Conservation (phyloP, 352 stramenopile species). For the Pythium aphanidermatum region DNA sequence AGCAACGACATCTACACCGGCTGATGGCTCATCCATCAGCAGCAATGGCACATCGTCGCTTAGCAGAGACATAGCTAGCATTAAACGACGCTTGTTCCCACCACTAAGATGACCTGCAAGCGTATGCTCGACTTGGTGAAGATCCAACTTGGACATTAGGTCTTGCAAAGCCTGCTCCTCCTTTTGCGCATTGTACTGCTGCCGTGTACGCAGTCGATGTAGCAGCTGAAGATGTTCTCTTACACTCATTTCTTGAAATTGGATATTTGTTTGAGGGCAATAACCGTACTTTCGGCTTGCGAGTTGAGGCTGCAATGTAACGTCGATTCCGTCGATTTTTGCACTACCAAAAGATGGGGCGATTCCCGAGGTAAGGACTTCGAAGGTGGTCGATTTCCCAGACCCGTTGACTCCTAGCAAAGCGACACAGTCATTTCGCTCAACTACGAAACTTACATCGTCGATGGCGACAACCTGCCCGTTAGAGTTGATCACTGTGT, state of each 20-base stretch:
- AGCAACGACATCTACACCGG: conserved; percentile 74
- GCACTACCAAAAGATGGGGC: conserved; percentile 59
- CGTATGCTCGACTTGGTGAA: conserved; percentile 58
- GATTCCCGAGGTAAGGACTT: conserved; percentile 91
- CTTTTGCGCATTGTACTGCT: conserved; percentile 13
- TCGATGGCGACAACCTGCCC: conserved; percentile 64
- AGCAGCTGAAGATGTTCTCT: conserved; percentile 75
- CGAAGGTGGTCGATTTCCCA: conserved; percentile 97
- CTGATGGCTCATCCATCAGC: conserved; percentile 76
- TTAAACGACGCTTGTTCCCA: conserved; percentile 76
- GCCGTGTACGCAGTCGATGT: conserved; percentile 39
- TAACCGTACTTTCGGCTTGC: conserved; percentile 66
- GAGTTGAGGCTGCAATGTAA: conserved; percentile 43
- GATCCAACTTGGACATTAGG: conserved; percentile 46
- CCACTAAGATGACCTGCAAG: conserved; percentile 59
- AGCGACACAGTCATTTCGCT: conserved; percentile 87
- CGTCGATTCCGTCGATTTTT: conserved; percentile 51
- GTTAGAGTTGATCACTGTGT: conserved; percentile 27
- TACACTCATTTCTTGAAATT: conserved; percentile 66
- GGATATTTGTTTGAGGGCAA: conserved; percentile 72
- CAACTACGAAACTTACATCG: conserved; percentile 79
- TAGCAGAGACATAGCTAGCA: conserved; percentile 69
- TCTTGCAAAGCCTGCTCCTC: conserved; percentile 31
- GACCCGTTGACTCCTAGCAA: conserved; percentile 93
- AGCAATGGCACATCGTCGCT: conserved; percentile 59